phyloP scores from a whole-genome alignment of 2,329 filamentous ascomycete genomes.

The Cladobotryum protrusum region DNA sequence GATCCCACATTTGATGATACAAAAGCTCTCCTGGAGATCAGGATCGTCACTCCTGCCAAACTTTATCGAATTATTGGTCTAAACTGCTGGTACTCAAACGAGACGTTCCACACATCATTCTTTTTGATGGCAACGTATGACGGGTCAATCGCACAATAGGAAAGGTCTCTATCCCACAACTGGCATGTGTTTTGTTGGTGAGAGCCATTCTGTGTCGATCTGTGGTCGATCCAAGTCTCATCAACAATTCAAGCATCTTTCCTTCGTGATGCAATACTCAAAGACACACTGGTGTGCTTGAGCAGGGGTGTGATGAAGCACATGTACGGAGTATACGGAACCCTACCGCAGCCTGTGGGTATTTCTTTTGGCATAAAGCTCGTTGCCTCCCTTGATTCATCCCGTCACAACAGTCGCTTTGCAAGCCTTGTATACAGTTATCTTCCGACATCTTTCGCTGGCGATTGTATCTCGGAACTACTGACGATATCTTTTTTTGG shows the following conservation, averaged over 20 bases:
- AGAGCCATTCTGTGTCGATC: slow-evolving; percentile 11
- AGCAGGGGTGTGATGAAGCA: too few relatives aligned
- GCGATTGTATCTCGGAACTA: neutral
- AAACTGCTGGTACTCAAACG: slow-evolving; percentile 4
- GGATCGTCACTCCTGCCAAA: slow-evolving; percentile 13
- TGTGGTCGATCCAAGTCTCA: slow-evolving; percentile 10
- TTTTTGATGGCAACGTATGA: slow-evolving; percentile 15
- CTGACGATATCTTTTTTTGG: neutral
- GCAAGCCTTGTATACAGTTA: too few relatives aligned
- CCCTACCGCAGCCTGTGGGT: too few relatives aligned
- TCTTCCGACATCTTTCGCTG: too few relatives aligned
- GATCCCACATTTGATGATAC: neutral
- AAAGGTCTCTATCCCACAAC: slow-evolving; percentile 9
- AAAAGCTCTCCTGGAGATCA: slow-evolving; percentile 6
- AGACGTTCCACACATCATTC: slow-evolving; percentile 17
- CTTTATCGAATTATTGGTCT: neutral
- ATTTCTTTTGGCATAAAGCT: neutral
- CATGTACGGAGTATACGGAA: too few relatives aligned
- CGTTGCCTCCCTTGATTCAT: neutral
- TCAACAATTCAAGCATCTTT: slow-evolving; percentile 1
- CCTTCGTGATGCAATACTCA: too few relatives aligned
- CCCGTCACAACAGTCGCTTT: too few relatives aligned
- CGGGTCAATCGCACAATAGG: slow-evolving; percentile 2
- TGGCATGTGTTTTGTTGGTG: slow-evolving; percentile 18
- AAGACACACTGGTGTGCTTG: too few relatives aligned